A percentile compares a stretch with the other conserved stretches of the same genome.
Evolutionary conservation across 202 grass and related monocot species (phyloP).

Genomic region (Setaria viridis): DNA sequence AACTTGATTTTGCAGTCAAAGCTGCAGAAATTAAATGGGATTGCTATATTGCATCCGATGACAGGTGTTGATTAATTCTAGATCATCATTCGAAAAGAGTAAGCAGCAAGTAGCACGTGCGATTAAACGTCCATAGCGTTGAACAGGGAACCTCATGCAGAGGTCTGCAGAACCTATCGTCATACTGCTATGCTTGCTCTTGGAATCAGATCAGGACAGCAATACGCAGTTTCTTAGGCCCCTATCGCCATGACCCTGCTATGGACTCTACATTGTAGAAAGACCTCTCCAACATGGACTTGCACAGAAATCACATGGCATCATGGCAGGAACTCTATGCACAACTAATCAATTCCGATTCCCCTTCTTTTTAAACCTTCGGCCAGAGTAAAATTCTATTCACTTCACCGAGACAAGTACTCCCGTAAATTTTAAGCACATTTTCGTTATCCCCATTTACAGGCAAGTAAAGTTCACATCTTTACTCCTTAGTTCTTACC

Average conservation of each 20-base stretch:
- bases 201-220: background rate
- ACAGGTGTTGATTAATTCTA: background rate
- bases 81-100: background rate
- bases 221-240: background rate
- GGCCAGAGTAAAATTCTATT: background rate
- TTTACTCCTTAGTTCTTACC: background rate
- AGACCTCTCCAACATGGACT: background rate
- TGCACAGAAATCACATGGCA: background rate
- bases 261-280: background rate
- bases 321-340: background rate
- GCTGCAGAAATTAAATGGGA: background rate
- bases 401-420: background rate
- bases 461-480: background rate
- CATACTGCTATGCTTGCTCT: background rate
- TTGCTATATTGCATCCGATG: background rate
- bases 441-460: background rate
- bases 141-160: background rate
- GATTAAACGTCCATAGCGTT: background rate
- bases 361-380: background rate
- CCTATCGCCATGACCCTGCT: background rate
- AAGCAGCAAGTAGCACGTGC: background rate
- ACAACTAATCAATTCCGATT: background rate
- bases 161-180: background rate
- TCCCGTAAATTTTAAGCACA: background rate
- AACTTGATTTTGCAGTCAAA: background rate